A percentile compares a stretch with the other conserved stretches of the same genome.
These are phyloP conservation scores for Apiospora hydei DNA, from an alignment of 2,329 filamentous ascomycete species.

Conservation along the genomic window DNA sequence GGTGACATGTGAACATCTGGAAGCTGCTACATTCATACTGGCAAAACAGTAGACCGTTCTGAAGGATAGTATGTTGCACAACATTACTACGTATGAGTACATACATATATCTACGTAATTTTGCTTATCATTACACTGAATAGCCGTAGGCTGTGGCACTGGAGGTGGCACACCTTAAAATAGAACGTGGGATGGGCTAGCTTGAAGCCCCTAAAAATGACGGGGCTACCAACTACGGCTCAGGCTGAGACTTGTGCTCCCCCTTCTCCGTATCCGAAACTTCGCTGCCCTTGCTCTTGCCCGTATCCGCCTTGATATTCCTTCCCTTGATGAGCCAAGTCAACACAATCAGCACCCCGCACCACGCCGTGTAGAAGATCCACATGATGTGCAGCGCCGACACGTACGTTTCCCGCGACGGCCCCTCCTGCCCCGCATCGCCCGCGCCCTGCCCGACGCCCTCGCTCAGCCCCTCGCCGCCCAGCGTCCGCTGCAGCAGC, in stretches of 20 bases:
- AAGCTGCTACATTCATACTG: not conserved
- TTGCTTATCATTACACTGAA: not conserved
- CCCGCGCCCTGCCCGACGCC: not conserved
- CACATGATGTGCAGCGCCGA: conserved; percentile 23
- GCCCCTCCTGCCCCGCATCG: not conserved
- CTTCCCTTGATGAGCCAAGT: conserved; percentile 64
- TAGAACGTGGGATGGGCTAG: not conserved
- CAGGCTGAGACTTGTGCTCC: not conserved
- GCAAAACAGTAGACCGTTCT: not conserved
- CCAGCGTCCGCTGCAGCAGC: conserved; percentile 56
- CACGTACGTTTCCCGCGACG: not conserved
- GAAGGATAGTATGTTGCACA: too few relatives aligned
- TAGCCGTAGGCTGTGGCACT: not conserved
- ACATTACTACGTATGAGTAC: not conserved
- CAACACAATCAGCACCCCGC: conserved; percentile 48
- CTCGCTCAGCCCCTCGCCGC: not conserved
- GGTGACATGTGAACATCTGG: not conserved
- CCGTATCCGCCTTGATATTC: conserved; percentile 36
- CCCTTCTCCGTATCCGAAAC: not conserved
- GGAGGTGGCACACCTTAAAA: not conserved
- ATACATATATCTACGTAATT: too few relatives aligned
- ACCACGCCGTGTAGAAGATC: conserved; percentile 23
- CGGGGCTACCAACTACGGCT: not conserved
- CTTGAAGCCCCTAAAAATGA: not conserved
- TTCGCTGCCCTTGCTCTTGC: not conserved